Conservation (phyloP, 2,329 filamentous ascomycete genomes). For the Aquanectria penicillioides region DNA sequence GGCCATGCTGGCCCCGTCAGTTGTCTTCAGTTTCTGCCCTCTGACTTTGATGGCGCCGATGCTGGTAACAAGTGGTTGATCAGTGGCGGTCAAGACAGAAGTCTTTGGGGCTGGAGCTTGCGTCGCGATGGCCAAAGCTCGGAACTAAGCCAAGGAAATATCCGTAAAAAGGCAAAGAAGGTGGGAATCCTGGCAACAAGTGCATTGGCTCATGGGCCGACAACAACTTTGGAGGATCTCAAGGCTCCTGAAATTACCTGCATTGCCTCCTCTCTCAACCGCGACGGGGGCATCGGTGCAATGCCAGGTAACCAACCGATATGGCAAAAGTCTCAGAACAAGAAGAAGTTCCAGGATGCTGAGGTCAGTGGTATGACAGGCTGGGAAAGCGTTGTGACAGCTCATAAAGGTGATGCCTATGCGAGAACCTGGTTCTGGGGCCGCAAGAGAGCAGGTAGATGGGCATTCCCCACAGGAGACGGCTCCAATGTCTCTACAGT, state of each 20-base stretch:
- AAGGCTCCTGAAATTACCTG: constrained; percentile 93
- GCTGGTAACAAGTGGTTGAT: constrained; percentile 92
- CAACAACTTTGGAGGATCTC: constrained; percentile 75
- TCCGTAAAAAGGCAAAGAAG: constrained; percentile 91
- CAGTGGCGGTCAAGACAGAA: constrained; percentile 88
- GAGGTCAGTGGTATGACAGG: constrained; percentile 83
- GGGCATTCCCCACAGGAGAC: constrained; percentile 91
- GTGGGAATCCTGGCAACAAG: constrained; percentile 73
- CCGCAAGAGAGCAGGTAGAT: constrained; percentile 88
- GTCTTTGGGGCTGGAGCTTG: constrained; percentile 96
- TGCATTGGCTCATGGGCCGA: constrained; percentile 67
- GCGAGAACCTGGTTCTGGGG: constrained; percentile 99
- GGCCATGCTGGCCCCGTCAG: constrained; percentile 91
- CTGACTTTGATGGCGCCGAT: constrained; percentile 89
- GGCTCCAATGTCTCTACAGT: constrained; percentile 85
- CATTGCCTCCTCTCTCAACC: constrained; percentile 90
- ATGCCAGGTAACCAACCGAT: constrained; percentile 80
- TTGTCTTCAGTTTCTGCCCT: constrained; percentile 84
- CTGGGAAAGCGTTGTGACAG: constrained; percentile 97
- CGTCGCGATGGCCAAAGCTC: constrained; percentile 93
- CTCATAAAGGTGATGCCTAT: constrained; percentile 84
- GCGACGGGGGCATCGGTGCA: constrained; percentile 92
- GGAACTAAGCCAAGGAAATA: constrained; percentile 90
- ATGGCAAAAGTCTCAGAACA: constrained; percentile 81
- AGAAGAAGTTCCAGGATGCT: constrained; percentile 72